Evolutionary conservation across 257 asterid species (phyloP).

Genomic region (Verbena officinalis): DNA sequence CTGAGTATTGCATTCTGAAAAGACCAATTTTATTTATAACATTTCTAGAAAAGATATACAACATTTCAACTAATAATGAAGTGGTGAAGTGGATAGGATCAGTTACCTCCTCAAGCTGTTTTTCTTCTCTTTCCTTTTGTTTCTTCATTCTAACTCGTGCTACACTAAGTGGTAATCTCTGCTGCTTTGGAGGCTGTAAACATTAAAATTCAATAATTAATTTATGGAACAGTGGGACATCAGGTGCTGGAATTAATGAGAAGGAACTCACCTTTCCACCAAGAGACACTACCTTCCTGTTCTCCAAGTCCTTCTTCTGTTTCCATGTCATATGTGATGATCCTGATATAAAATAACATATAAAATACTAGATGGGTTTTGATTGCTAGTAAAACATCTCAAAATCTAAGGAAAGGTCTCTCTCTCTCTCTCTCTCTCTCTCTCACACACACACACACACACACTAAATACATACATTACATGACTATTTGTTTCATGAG

Average conservation of each 20-base stretch:
- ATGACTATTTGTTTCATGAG: neutral
- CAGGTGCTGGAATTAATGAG: neutral
- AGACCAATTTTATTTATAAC: constrained; percentile 1
- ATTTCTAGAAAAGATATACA: constrained; percentile 16
- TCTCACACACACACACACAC: neutral
- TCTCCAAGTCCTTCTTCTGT: constrained; percentile 76
- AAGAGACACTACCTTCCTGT: constrained; percentile 48
- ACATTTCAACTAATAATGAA: neutral
- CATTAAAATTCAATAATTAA: neutral
- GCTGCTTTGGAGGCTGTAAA: constrained; percentile 73
- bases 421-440: neutral
- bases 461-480: neutral
- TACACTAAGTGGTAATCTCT: constrained; percentile 85
- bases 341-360: constrained; percentile 32
- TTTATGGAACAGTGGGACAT: neutral
- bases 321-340: constrained; percentile 78
- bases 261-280: constrained; percentile 70
- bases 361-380: neutral
- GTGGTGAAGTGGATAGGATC: constrained; percentile 7
- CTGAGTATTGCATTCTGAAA: constrained; percentile 66
- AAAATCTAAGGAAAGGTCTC: neutral
- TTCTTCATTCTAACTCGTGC: constrained; percentile 80
- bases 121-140: constrained; percentile 79
- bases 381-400: neutral
- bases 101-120: constrained; percentile 65